Evolutionary conservation across 257 asterid genomes (phyloP), one percentile per base, ranked within the genome.

Genomic region (Anisodus tanguticus): DNA sequence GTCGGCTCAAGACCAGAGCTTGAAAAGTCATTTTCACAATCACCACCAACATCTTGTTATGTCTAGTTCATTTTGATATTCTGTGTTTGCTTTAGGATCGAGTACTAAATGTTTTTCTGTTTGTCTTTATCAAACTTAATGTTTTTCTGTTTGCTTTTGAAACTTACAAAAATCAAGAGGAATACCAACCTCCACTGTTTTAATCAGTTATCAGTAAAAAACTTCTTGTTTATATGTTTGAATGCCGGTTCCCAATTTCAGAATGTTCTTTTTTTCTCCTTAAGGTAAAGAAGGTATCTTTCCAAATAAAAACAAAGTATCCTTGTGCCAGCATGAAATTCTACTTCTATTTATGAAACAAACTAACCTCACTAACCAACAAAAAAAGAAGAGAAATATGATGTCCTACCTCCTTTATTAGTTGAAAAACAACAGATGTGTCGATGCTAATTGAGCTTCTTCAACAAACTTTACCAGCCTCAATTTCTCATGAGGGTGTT

Each of bases 1-100:
- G 85, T 35, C 86, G 59, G 45, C 67, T 86, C 78, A 86, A 83
- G 82, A 63, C 72, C 37, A 54, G 69, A 59, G 37, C 59, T 35
- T 83, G 53, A 83, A 62, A 58, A 26, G 31, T 72, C 63, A 39
- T 58, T 76, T 53, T 47, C 17, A 62, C 39, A 10, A 43, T 59
- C 53, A n/a, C 22, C 76, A 62, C 11, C 81, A 51, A 53, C 53
- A 26, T 76, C 63, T 76, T 51, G 47, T 76, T 76, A 26, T 76
- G 39, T 76, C 81, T 54, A 26, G 22, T 76, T 76, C 64, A 13
- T 51, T 51, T 26, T 53, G 81, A 51, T 53, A 49, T 77, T 53
- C 26, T 26, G 64, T 26, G 64, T 13, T 53, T 77, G 26, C 26
- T 53, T 77, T 53, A 77, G 81, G 81, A 53, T 74, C 11, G 39